phyloP scores from a whole-genome alignment of 441 rosid species.

The Jatropha multifida region DNA sequence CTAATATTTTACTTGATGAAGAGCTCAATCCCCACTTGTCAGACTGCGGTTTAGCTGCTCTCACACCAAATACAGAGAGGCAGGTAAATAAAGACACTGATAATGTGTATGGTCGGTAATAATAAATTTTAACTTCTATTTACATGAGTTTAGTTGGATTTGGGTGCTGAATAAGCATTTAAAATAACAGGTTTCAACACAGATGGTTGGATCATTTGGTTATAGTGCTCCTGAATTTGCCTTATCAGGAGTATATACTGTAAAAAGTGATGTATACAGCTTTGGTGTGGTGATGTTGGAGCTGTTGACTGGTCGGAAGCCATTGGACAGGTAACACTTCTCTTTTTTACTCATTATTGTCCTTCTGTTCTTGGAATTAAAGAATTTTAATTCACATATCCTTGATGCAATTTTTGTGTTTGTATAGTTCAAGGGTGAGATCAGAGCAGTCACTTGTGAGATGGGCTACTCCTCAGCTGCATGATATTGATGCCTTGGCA shows the following conservation, averaged over 20 bases:
- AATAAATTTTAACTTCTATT: slow-evolving; percentile 8
- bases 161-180: slow-evolving; percentile 7
- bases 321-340: slow-evolving; percentile 77
- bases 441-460: slow-evolving; percentile 93
- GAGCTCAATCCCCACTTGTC: slow-evolving; percentile 91
- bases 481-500: slow-evolving; percentile 89
- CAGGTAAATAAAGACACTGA: slow-evolving; percentile 48
- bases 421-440: slow-evolving; percentile 70
- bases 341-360: slow-evolving; percentile 4
- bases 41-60: slow-evolving; percentile 93
- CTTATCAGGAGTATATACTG: slow-evolving; percentile 86
- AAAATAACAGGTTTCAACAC: slow-evolving; percentile 68
- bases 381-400: neutral
- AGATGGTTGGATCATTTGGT: slow-evolving; percentile 92
- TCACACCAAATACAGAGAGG: slow-evolving; percentile 84
- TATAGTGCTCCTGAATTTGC: slow-evolving; percentile 98
- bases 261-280: slow-evolving; percentile 96
- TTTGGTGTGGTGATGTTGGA: slow-evolving; percentile 98
- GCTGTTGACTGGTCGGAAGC: slow-evolving; percentile 91
- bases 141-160: neutral
- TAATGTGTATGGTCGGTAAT: neutral
- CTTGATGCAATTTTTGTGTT: slow-evolving; percentile 12
- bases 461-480: slow-evolving; percentile 99
- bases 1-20: slow-evolving; percentile 89
- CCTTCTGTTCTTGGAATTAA: slow-evolving; percentile 10